Evolutionary conservation across 306 rosid genomes (phyloP).

Genomic region (Cucumis cinereus): DNA sequence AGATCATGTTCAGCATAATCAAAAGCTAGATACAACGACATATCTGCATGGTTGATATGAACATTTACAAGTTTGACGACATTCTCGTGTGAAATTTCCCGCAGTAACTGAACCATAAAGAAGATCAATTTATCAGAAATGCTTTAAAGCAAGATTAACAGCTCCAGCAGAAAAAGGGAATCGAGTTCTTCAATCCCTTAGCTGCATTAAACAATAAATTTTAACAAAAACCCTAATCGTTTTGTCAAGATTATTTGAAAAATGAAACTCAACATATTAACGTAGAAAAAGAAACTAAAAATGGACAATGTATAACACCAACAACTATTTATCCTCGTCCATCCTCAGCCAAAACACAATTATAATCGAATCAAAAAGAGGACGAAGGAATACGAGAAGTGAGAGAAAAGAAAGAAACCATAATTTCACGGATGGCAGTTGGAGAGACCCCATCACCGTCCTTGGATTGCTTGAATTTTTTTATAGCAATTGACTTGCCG

Average conservation of each 20-base stretch:
- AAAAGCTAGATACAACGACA: conserved; percentile 90
- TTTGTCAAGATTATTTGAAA: background rate
- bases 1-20: conserved; percentile 97
- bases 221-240: background rate
- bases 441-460: conserved; percentile 97
- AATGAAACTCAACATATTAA: background rate
- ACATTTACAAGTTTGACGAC: conserved; percentile 93
- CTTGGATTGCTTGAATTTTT: conserved; percentile 89
- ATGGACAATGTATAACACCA: background rate
- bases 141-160: background rate
- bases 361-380: background rate
- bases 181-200: background rate
- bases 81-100: conserved; percentile 89
- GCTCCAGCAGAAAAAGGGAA: background rate
- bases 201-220: background rate
- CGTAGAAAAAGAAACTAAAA: background rate
- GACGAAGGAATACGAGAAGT: background rate
- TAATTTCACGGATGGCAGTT: conserved; percentile 97
- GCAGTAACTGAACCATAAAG: conserved; percentile 51
- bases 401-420: conserved; percentile 26
- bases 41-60: conserved; percentile 83
- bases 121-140: background rate
- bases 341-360: background rate
- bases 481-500: conserved; percentile 89
- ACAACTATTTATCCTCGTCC: background rate